Base-by-base conservation (phyloP, 192 early-diverging fungal species). In the Linnemannia hyalina region DNA sequence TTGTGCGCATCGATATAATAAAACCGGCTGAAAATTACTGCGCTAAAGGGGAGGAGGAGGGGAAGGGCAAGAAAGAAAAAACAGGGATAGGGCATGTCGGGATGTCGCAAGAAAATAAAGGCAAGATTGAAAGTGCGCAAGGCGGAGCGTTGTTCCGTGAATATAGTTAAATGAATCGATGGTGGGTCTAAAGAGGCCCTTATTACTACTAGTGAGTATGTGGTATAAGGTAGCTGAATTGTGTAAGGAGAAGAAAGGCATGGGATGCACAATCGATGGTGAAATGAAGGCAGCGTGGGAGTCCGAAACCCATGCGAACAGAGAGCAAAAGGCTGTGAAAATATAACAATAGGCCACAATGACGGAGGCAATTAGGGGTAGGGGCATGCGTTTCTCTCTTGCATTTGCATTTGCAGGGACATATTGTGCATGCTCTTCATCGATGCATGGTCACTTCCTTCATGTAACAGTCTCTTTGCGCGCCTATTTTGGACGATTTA, bases 71-170 rank as follows among this genome's bases (percentile, higher is more conserved):
- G 20, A n/a, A 10, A 57, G 23, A 15, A 18, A 22, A 22, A 22
- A n/a, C 6, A 16, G 11, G 26, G 26, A 40, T 40, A 40, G 38
- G 38, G 38, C 3, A 6, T 40, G 38, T 40, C 38, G 38, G 10
- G 29, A 65, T 65, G 29, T 26, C 11, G 29, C 60, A 65, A 65
- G 29, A 65, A 65, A 32, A 65, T 65, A 65, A 32, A 65, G 60
- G 60, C 29, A 65, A 65, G 60, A 65, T 35, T 65, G 60, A 65
- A 65, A 65, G 60, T 35, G 60, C 60, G 49, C 49, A 52, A 52
- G 18, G 49, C 16, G 0, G 18, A 52, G 20, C 44, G 7, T 2
- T 52, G 18, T 52, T 6, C 16, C 49, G 18, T 20, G 49, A 0
- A 32, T 32, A 10, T 7, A 60, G 6, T 65, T 11, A 4, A 13